phyloP scores from a whole-genome alignment of 495 filamentous ascomycete genomes.

The Podospora pseudoanserina region DNA sequence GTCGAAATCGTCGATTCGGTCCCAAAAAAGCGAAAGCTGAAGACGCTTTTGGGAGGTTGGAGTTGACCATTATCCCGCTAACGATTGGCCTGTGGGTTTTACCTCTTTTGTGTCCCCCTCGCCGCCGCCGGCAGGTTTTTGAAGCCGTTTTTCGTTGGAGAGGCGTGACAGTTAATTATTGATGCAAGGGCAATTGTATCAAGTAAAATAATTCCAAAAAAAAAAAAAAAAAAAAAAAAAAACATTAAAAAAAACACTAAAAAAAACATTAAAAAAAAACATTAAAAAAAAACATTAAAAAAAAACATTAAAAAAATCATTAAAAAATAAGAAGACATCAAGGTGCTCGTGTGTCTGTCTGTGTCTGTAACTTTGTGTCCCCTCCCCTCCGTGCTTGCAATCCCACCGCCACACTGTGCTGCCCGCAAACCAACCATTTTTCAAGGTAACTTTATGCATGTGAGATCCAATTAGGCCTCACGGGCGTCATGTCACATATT shows the following conservation, averaged over 20 bases:
- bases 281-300: not conserved
- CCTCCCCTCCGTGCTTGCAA: not conserved
- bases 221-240: too few species aligned
- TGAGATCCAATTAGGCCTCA: not conserved
- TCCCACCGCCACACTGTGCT: not conserved
- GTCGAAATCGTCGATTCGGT: not conserved
- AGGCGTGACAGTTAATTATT: too few species aligned
- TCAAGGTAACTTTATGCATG: not conserved
- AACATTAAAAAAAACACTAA: too few species aligned
- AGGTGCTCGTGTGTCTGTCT: not conserved
- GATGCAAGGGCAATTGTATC: not conserved
- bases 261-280: too few species aligned
- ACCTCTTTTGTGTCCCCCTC: too few species aligned
- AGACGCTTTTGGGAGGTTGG: not conserved
- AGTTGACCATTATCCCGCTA: not conserved
- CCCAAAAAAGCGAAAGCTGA: not conserved
- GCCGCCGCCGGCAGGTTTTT: too few species aligned
- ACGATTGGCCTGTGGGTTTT: not conserved
- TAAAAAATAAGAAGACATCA: not conserved
- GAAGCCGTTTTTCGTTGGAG: too few species aligned
- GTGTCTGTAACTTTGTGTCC: too few species aligned
- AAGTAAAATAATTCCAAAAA: too few species aligned
- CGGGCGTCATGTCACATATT: not conserved
- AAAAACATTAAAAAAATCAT: not conserved
- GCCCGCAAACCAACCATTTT: not conserved